Conservation (phyloP, 306 rosid genomes). For the Urtica urens region DNA sequence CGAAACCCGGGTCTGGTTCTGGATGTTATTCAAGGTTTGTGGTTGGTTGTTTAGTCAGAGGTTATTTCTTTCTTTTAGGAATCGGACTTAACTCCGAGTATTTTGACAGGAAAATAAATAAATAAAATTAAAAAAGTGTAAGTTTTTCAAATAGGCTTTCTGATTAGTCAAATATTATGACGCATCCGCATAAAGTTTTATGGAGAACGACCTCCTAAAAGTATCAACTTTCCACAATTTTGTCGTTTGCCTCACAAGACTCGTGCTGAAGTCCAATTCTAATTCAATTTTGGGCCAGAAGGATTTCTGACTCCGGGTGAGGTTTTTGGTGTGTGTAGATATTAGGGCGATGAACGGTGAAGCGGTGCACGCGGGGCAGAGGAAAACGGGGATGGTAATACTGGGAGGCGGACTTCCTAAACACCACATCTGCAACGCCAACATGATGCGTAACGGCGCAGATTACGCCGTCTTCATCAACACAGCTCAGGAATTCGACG, state of each 20-base stretch:
- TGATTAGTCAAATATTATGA: too few relatives aligned
- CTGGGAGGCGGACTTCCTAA: constrained; percentile 96
- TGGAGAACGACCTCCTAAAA: too few relatives aligned
- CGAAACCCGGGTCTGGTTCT: constrained; percentile 68
- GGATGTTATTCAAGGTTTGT: constrained; percentile 68
- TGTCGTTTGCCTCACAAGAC: too few relatives aligned
- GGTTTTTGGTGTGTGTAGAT: constrained; percentile 37
- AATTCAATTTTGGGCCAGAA: too few relatives aligned
- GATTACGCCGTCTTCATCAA: constrained; percentile 84
- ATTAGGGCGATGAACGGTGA: constrained; percentile 82
- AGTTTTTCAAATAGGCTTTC: too few relatives aligned
- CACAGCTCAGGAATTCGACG: constrained; percentile 92
- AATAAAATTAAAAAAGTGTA: too few relatives aligned
- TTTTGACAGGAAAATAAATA: too few relatives aligned
- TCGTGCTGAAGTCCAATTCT: too few relatives aligned
- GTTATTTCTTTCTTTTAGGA: background rate
- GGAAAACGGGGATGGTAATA: constrained; percentile 86
- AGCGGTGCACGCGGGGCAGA: constrained; percentile 76
- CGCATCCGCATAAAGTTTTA: too few relatives aligned
- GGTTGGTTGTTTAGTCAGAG: background rate
- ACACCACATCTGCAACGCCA: constrained; percentile 99
- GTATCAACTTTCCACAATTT: too few relatives aligned
- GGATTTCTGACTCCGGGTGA: background rate
- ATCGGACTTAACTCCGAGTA: background rate
- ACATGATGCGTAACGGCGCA: constrained; percentile 97